Conservation (phyloP, 768 basidiomycete species). For the Leccinum barrowsii region DNA sequence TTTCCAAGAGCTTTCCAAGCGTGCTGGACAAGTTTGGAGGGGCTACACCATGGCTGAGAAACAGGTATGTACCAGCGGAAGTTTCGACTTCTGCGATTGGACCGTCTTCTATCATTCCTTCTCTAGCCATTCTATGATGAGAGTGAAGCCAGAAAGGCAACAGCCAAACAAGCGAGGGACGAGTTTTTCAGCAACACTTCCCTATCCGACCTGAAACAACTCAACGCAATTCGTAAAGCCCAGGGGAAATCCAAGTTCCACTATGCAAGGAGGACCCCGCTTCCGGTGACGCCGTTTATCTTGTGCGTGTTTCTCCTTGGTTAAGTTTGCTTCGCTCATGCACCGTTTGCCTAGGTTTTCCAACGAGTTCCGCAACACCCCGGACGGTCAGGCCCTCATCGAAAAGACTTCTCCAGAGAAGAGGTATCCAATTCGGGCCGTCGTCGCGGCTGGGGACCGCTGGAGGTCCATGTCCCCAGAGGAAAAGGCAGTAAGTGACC, state of each 20-base stretch:
- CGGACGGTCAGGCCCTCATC: conserved; percentile 17
- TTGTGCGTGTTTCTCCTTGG: conserved; percentile 16
- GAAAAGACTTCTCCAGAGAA: conserved; percentile 3
- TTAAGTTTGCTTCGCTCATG: neutral
- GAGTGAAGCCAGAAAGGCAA: conserved; percentile 9
- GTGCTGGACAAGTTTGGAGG: conserved; percentile 30
- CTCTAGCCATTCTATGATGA: conserved; percentile 29
- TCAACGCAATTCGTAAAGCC: conserved; percentile 32
- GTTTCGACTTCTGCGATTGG: neutral
- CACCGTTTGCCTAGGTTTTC: conserved; percentile 15
- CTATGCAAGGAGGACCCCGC: neutral
- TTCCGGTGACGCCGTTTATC: conserved; percentile 19
- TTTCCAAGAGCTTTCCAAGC: conserved; percentile 8
- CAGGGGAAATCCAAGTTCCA: conserved; percentile 23
- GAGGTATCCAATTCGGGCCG: neutral
- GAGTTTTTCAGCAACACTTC: conserved; percentile 29
- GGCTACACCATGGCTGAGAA: conserved; percentile 33
- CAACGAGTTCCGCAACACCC: conserved; percentile 13
- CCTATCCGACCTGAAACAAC: conserved; percentile 17
- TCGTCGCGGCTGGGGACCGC: conserved; percentile 17
- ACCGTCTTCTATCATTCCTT: neutral
- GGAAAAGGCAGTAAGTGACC: conserved; percentile 30
- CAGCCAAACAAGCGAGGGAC: conserved; percentile 19
- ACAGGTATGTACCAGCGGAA: conserved; percentile 25
- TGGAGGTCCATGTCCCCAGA: conserved; percentile 32